phyloP scores from a whole-genome alignment of 1,284 basidiomycete species.

The Gymnopus androsaceus region DNA sequence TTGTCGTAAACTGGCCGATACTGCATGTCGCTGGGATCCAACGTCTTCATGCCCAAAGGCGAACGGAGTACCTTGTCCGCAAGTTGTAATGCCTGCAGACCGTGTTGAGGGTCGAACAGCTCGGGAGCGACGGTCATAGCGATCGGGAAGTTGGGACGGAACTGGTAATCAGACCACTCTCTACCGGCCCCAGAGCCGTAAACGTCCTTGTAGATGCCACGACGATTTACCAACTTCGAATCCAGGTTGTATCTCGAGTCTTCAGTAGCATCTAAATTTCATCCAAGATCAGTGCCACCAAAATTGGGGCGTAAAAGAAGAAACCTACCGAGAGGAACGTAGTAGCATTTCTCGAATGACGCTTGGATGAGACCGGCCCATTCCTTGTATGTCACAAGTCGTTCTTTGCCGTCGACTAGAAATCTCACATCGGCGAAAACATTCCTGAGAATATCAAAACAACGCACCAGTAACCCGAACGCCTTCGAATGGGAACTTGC shows the following conservation, averaged over 20 bases:
- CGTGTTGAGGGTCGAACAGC: slow-evolving; percentile 83
- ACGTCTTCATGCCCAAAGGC: slow-evolving; percentile 92
- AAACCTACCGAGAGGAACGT: slow-evolving; percentile 75
- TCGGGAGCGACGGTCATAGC: slow-evolving; percentile 98
- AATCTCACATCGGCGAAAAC: slow-evolving; percentile 1
- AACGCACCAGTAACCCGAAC: slow-evolving; percentile 78
- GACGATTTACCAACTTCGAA: slow-evolving; percentile 76
- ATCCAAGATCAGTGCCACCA: slow-evolving; percentile 9
- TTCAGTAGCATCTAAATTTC: slow-evolving; percentile 59
- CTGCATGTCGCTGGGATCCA: slow-evolving; percentile 83
- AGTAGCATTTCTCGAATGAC: slow-evolving; percentile 91
- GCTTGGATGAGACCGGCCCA: slow-evolving; percentile 86
- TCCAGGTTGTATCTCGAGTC: slow-evolving; percentile 78
- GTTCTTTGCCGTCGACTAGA: slow-evolving; percentile 72
- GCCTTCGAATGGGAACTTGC: slow-evolving; percentile 89
- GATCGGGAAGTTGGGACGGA: slow-evolving; percentile 90
- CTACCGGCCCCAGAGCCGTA: slow-evolving; percentile 84
- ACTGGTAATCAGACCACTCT: slow-evolving; percentile 97
- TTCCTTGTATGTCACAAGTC: slow-evolving; percentile 83
- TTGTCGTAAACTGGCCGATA: slow-evolving; percentile 93
- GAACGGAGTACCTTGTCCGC: slow-evolving; percentile 77
- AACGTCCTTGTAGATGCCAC: slow-evolving; percentile 99
- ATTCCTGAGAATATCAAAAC: not conserved
- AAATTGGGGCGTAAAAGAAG: slow-evolving; percentile 3
- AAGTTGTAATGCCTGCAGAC: slow-evolving; percentile 74